Evolutionary conservation across 208 protist species (phyloP).

Genomic region (Crithidia thermophila): DNA sequence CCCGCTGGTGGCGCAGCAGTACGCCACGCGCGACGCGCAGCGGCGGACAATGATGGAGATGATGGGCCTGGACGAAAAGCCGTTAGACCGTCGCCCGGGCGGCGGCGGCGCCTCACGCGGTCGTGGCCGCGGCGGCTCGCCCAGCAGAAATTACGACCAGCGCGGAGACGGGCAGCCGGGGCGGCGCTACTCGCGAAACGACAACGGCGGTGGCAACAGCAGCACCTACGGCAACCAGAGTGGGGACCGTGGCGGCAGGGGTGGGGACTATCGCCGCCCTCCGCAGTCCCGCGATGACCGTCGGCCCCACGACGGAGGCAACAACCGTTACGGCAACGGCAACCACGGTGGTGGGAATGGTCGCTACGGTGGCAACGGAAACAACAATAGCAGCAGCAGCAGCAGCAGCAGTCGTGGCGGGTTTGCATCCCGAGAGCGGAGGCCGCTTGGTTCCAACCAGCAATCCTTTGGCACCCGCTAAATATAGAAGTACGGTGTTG

Average conservation of each 20-base stretch:
- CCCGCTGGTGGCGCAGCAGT: constrained; percentile 62
- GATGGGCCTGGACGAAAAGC: constrained; percentile 49
- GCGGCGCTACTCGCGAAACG: constrained; percentile 17
- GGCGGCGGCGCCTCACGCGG: constrained; percentile 14
- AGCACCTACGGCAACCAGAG: neutral
- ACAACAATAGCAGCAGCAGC: neutral
- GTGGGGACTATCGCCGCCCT: constrained; percentile 5
- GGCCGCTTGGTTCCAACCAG: constrained; percentile 10
- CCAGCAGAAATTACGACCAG: no score
- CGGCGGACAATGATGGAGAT: constrained; percentile 73
- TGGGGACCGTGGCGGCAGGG: constrained; percentile 8
- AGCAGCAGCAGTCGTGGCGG: constrained; percentile 8
- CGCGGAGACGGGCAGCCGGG: no score
- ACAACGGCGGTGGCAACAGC: constrained; percentile 4
- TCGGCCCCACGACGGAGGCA: constrained; percentile 1
- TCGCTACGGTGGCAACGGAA: constrained; percentile 12
- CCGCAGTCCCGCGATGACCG: neutral
- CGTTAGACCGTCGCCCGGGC: constrained; percentile 10
- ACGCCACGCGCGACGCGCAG: constrained; percentile 54
- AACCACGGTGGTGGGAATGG: neutral
- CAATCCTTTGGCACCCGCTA: constrained; percentile 30
- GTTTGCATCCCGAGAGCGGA: neutral
- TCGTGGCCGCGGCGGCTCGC: constrained; percentile 20
- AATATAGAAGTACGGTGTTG: no score
- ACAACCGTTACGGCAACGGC: neutral